Conservation (phyloP, 2,329 filamentous ascomycete species). For the Cercospora brassicicola region DNA sequence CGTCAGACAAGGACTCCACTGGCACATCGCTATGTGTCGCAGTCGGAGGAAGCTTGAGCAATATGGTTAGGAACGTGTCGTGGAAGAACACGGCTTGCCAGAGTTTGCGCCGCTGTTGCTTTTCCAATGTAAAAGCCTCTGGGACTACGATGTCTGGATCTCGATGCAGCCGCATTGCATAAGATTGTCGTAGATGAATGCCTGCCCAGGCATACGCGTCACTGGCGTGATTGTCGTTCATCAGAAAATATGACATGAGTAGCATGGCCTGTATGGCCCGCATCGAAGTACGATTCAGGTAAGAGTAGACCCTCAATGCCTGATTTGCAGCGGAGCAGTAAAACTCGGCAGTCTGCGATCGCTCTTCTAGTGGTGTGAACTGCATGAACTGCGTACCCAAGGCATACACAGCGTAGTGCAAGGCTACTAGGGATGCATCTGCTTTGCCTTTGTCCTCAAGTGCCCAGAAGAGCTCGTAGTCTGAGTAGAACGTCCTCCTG, state of each 20-base stretch:
- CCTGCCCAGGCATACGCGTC: slow-evolving; percentile 82
- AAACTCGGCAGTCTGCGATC: slow-evolving; percentile 76
- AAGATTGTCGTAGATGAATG: slow-evolving; percentile 73
- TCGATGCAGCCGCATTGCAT: slow-evolving; percentile 77
- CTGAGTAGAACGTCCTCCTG: slow-evolving; percentile 69
- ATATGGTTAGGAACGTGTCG: slow-evolving; percentile 77
- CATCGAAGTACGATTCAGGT: slow-evolving; percentile 71
- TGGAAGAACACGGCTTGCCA: slow-evolving; percentile 81
- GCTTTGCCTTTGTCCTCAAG: slow-evolving; percentile 60
- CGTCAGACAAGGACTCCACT: slow-evolving; percentile 70
- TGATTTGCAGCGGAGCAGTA: slow-evolving; percentile 77
- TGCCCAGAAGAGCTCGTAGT: slow-evolving; percentile 77
- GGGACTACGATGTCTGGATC: slow-evolving; percentile 73
- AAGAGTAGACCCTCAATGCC: slow-evolving; percentile 71
- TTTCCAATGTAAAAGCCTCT: slow-evolving; percentile 67
- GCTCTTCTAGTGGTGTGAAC: slow-evolving; percentile 56
- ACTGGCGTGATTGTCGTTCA: slow-evolving; percentile 81
- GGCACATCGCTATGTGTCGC: slow-evolving; percentile 77
- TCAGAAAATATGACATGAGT: slow-evolving; percentile 77
- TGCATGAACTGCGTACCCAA: slow-evolving; percentile 76
- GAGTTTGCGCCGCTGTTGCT: slow-evolving; percentile 74
- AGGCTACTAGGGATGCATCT: slow-evolving; percentile 68
- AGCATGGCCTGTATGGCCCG: slow-evolving; percentile 78
- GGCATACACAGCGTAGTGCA: slow-evolving; percentile 75
- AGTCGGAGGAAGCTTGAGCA: slow-evolving; percentile 73